phyloP scores from a whole-genome alignment of 192 early-diverging fungal genomes.

The Entomortierella lignicola region DNA sequence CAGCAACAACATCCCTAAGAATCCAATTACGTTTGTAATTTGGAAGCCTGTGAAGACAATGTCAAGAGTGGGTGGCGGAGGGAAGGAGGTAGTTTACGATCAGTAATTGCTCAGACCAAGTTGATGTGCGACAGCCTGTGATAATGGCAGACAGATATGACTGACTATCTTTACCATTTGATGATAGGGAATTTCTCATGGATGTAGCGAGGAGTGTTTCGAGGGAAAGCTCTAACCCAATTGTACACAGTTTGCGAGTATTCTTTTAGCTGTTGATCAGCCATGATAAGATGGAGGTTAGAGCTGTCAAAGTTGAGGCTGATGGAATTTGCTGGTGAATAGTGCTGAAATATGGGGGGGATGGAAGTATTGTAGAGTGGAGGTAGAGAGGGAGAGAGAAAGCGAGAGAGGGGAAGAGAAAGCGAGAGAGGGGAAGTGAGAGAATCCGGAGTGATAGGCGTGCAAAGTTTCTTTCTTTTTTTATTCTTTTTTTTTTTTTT shows the following conservation, averaged over 20 bases:
- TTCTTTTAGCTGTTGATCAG: conserved; percentile 41
- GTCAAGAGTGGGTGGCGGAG: not conserved
- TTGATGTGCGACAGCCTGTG: not conserved
- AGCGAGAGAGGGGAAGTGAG: too few species aligned
- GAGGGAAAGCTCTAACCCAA: conserved; percentile 41
- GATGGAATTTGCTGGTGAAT: not conserved
- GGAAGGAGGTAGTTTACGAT: not conserved
- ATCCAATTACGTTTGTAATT: conserved; percentile 57
- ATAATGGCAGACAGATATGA: not conserved
- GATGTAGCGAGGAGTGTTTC: conserved; percentile 33
- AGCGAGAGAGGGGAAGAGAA: not conserved
- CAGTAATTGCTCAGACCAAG: not conserved
- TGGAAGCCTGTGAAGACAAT: conserved; percentile 24
- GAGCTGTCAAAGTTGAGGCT: not conserved
- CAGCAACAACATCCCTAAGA: conserved; percentile 70
- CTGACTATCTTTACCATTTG: conserved; percentile 38
- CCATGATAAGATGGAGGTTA: conserved; percentile 18
- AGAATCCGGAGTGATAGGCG: not conserved
- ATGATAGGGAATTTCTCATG: conserved; percentile 37
- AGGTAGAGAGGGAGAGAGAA: conserved; percentile 1
- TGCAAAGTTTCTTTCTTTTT: too few species aligned
- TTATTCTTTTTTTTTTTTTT: too few species aligned
- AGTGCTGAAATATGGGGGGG: too few species aligned
- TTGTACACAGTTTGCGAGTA: conserved; percentile 26
- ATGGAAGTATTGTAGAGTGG: not conserved